Evolutionary conservation across 805 yeast genomes (phyloP), one percentile per base, ranked within the genome.

Genomic region (Yarrowia sp.): DNA sequence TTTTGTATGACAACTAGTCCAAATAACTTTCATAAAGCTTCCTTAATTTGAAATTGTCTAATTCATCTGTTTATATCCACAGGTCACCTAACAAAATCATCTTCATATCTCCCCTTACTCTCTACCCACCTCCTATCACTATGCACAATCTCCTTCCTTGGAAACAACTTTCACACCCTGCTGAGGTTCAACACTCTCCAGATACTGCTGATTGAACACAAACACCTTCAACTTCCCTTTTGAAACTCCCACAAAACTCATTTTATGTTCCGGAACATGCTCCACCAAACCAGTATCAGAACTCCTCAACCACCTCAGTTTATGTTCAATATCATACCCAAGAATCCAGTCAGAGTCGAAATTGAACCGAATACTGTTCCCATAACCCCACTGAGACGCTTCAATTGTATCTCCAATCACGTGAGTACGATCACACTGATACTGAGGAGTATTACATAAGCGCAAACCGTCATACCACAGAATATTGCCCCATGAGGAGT

Each of bases 401-500:
- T 50, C 56, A 2, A 50, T 50, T n/a, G 56, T 50, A 16, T 50
- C 56, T 35, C 26, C 22, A 7, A 50, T 50, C 22, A 50, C 56
- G 15, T 50, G 56, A 36, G 56, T 50, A 1, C 56, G 22, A 36
- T 50, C 56, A 36, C 56, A 50, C 15, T 22, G 3, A n/a, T 35
- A 50, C 41, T 50, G 56, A 11, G 56, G 56, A 16, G 56, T 50
- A 10, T 50, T 50, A 16, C 56, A 50, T 9, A 50, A 7, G 1
- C 56, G 10, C 10, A 50, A 16, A 7, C 56, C 56, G 9, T 50
- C 56, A 10, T 50, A 50, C 56, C 56, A 50, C 26, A 50, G 56
- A 50, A 36, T 50, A 16, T 50, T 50, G 5, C 56, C 56, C 56
- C 56, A 50, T 8, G 56, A 50, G 5, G 56, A 50, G 56, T 50